Percentiles rank a stretch among this genome's conserved stretches.
Conservation (phyloP, 805 yeast genomes). For the Metschnikowia bowlesiae region DNA sequence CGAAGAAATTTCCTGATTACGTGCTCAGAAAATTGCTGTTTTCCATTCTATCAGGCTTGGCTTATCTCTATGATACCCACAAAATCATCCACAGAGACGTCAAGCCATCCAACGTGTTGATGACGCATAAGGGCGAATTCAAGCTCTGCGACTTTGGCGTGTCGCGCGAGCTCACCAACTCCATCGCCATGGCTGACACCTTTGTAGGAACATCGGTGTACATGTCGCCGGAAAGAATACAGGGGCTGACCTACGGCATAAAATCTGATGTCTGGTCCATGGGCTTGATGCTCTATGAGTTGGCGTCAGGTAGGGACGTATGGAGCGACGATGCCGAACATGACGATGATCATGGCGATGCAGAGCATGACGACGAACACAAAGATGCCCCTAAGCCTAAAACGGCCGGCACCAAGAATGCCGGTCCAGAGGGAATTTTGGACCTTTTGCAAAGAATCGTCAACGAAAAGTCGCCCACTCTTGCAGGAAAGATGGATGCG, state of each 20-base stretch:
- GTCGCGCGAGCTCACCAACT: slow-evolving; percentile 83
- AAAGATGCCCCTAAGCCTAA: slow-evolving; percentile 4
- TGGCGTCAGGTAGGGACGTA: slow-evolving; percentile 82
- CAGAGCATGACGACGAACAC: slow-evolving; percentile 18
- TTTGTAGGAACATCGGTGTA: slow-evolving; percentile 97
- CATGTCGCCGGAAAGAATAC: slow-evolving; percentile 95
- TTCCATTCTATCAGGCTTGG: slow-evolving; percentile 75
- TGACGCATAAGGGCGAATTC: slow-evolving; percentile 81
- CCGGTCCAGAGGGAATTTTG: slow-evolving; percentile 75
- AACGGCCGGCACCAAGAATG: slow-evolving; percentile 22
- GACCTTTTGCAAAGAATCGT: slow-evolving; percentile 91
- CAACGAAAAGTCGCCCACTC: slow-evolving; percentile 82
- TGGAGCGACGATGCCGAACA: slow-evolving; percentile 52
- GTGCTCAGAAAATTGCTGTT: slow-evolving; percentile 70
- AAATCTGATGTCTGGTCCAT: slow-evolving; percentile 97
- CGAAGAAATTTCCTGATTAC: slow-evolving; percentile 46
- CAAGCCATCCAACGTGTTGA: slow-evolving; percentile 88
- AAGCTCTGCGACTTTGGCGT: slow-evolving; percentile 98
- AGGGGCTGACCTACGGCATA: slow-evolving; percentile 90
- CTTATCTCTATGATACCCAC: slow-evolving; percentile 76
- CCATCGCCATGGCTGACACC: slow-evolving; percentile 83
- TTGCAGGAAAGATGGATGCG: slow-evolving; percentile 35
- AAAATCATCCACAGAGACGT: slow-evolving; percentile 93
- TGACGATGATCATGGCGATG: slow-evolving; percentile 16
- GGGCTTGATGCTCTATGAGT: slow-evolving; percentile 84